Evolutionary conservation across 305 asterid genomes (phyloP).

Genomic region (Fraxinus floribunda): DNA sequence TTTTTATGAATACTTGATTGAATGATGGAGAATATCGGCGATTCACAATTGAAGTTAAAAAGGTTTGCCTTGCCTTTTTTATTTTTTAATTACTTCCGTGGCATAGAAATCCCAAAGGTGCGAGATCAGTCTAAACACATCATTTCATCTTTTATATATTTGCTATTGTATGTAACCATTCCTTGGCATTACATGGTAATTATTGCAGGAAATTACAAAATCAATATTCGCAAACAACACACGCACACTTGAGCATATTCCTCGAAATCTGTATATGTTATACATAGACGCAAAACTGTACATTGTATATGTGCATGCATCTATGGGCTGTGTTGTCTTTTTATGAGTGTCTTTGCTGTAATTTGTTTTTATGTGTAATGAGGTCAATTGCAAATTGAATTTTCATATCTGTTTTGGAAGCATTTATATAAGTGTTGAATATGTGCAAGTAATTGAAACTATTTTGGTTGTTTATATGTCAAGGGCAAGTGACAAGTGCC

Average conservation of each 20-base stretch:
- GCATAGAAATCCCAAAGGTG: background rate
- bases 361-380: background rate
- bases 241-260: background rate
- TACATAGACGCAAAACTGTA: background rate
- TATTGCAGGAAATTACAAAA: background rate
- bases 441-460: background rate
- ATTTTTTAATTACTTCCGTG: background rate
- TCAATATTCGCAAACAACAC: background rate
- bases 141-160: background rate
- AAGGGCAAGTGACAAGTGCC: conserved; percentile 39
- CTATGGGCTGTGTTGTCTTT: background rate
- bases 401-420: background rate
- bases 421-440: background rate
- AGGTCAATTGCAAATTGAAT: background rate
- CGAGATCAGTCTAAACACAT: background rate
- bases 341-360: background rate
- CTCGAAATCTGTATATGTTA: background rate
- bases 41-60: background rate
- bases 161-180: background rate
- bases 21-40: background rate
- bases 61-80: background rate
- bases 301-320: background rate
- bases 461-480: background rate
- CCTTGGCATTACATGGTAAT: background rate
- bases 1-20: background rate